Evolutionary conservation across 106 monocot species (phyloP), one percentile per base, ranked within the genome.

Genomic region (Alisma plantagoaquatica): DNA sequence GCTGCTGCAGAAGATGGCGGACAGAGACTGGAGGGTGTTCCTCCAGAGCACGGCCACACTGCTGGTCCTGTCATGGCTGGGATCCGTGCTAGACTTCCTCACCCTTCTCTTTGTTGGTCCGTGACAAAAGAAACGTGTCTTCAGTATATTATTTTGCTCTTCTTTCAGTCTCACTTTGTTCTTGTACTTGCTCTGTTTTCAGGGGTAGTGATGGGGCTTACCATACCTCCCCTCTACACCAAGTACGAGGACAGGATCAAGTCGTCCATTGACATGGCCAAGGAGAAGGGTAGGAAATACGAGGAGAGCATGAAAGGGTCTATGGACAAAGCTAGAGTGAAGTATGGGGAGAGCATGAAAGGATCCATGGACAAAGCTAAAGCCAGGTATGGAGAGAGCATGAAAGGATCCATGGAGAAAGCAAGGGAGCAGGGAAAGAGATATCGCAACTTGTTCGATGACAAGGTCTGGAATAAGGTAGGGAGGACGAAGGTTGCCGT

Each of bases 101-200:
- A 55, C 54, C 16, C 33, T 55, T 19, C 20, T 22, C 41, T 57
- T 23, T 25, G 41, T 57, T 25, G 56, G 56, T n/a, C n/a, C n/a
- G n/a, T n/a, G n/a, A n/a, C n/a, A n/a, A n/a, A n/a, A n/a, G n/a
- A n/a, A n/a, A n/a, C n/a, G n/a, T n/a, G n/a, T n/a, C n/a, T n/a
- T n/a, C n/a, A n/a, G n/a, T n/a, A n/a, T n/a, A n/a, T n/a, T n/a
- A n/a, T n/a, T n/a, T n/a, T n/a, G n/a, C n/a, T n/a, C n/a, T n/a
- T n/a, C n/a, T n/a, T n/a, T n/a, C n/a, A n/a, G n/a, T n/a, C n/a
- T n/a, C n/a, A n/a, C n/a, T n/a, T 57, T 38, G 41, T 6, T n/a
- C 14, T 33, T 10, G 32, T 25, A 12, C 10, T 14, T 22, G n/a
- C 21, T 18, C 6, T 22, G 41, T 23, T 57, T 43, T 26, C 42